Evolutionary conservation across 306 rosid species (phyloP).

Genomic region (Lathyrus oleraceus): DNA sequence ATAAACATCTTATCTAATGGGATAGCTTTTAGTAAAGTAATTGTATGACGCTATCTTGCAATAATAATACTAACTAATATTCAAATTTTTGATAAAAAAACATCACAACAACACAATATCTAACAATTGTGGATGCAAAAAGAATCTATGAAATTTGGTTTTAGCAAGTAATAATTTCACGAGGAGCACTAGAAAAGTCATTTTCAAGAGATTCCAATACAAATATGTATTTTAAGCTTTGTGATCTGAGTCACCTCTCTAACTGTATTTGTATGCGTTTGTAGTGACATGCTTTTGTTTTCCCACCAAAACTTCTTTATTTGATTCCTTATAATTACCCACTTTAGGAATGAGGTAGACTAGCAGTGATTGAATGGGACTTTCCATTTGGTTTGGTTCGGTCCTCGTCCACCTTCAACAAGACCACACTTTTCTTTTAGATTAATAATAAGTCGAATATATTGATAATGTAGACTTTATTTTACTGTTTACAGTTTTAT

Average conservation of each 20-base stretch:
- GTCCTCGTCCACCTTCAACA: constrained; percentile 39
- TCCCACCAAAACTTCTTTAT: constrained; percentile 18
- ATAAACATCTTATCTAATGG: neutral
- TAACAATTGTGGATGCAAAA: neutral
- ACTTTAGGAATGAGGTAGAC: constrained; percentile 35
- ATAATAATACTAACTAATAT: neutral
- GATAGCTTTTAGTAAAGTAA: neutral
- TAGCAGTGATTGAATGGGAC: constrained; percentile 12
- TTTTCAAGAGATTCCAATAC: constrained; percentile 28
- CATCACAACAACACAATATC: neutral
- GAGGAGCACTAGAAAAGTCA: neutral
- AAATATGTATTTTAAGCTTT: constrained; percentile 24
- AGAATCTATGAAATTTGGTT: neutral
- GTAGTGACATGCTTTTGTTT: constrained; percentile 30
- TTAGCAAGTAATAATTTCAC: neutral
- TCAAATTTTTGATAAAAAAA: neutral
- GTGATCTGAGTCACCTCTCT: constrained; percentile 23
- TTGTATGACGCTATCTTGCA: constrained; percentile 16
- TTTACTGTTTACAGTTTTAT: too few relatives aligned
- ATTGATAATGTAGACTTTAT: too few relatives aligned
- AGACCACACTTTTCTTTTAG: neutral
- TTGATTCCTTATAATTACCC: constrained; percentile 40
- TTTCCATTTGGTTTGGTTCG: constrained; percentile 9
- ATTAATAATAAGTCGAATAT: too few relatives aligned
- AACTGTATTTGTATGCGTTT: constrained; percentile 29